A percentile compares a stretch with the other conserved stretches of the same genome.
Conservation (phyloP, 176 grass and related monocot genomes). For the Dendrocalamus sinicus region DNA sequence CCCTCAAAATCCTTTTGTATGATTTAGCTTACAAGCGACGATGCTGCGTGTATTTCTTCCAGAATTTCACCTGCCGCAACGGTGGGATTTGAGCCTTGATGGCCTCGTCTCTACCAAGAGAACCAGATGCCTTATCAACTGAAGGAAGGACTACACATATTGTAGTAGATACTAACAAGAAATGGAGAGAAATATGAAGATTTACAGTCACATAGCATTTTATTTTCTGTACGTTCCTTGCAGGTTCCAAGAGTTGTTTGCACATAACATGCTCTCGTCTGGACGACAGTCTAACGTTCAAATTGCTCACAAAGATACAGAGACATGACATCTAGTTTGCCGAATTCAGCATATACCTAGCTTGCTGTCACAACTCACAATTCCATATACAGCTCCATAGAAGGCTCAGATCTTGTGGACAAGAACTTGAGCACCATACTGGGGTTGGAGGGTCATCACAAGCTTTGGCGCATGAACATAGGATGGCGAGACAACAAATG, state of each 20-base stretch:
- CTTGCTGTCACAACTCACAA: not conserved
- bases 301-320: not conserved
- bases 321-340: no score
- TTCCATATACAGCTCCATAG: not conserved
- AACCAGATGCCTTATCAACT: not conserved
- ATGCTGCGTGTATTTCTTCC: not conserved
- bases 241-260: not conserved
- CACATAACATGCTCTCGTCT: not conserved
- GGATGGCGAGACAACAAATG: slow-evolving; percentile 64
- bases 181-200: not conserved
- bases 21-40: not conserved
- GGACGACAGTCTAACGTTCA: not conserved
- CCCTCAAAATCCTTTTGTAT: not conserved
- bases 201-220: not conserved
- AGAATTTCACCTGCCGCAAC: not conserved
- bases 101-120: not conserved
- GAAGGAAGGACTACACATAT: not conserved
- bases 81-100: not conserved
- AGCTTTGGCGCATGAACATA: slow-evolving; percentile 80
- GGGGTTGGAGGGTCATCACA: slow-evolving; percentile 66
- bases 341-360: not conserved
- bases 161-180: not conserved
- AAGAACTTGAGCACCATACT: slow-evolving; percentile 80
- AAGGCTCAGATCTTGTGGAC: slow-evolving; percentile 60
- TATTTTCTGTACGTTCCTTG: not conserved